Evolutionary conservation across 441 rosid genomes (phyloP).

Genomic region (Erodium moschatum): DNA sequence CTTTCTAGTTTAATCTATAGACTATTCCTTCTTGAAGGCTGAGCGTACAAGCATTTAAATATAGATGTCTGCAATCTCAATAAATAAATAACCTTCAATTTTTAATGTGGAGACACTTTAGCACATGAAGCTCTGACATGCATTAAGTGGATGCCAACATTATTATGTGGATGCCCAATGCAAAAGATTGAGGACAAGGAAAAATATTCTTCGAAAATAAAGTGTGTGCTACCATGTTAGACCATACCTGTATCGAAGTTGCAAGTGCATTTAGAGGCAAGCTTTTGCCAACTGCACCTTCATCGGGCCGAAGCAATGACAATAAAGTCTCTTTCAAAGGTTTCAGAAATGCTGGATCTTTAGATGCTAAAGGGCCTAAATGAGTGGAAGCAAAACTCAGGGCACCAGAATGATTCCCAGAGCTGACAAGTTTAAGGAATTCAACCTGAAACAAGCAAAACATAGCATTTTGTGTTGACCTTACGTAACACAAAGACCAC

Average conservation of each 20-base stretch:
- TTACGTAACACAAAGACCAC: neutral
- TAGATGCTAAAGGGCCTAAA: slow-evolving; percentile 80
- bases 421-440: slow-evolving; percentile 66
- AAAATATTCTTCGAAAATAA: neutral
- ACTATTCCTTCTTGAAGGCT: neutral
- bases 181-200: neutral
- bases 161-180: neutral
- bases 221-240: neutral
- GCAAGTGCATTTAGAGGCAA: slow-evolving; percentile 65
- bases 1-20: neutral
- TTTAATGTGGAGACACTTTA: neutral
- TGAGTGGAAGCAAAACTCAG: slow-evolving; percentile 66
- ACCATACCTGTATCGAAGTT: slow-evolving; percentile 71
- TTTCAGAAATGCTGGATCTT: slow-evolving; percentile 55
- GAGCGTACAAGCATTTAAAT: neutral
- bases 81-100: neutral
- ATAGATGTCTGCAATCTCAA: neutral
- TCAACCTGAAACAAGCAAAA: slow-evolving; percentile 46
- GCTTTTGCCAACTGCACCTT: slow-evolving; percentile 44
- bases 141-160: too few relatives aligned
- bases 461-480: neutral
- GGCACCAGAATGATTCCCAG: slow-evolving; percentile 71
- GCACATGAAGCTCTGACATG: neutral
- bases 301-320: slow-evolving; percentile 58
- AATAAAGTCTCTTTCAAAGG: slow-evolving; percentile 79